These are phyloP conservation scores for Spiraea crenata DNA, from an alignment of 331 rosid genomes.

Conservation along the genomic window DNA sequence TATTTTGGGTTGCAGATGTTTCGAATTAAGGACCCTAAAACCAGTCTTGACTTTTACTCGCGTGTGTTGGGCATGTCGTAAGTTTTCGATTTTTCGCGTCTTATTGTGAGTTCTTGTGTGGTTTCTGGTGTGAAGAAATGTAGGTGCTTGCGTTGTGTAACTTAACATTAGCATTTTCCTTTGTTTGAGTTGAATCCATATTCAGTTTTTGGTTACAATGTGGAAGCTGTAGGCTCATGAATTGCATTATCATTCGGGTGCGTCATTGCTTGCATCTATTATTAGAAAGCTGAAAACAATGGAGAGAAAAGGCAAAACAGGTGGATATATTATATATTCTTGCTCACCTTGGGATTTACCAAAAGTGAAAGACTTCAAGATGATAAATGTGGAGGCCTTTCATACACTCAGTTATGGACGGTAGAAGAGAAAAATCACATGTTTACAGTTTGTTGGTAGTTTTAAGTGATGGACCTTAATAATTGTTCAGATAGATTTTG, in stretches of 20 bases:
- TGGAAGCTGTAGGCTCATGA: background rate
- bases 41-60: slow-evolving; percentile 88
- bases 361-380: background rate
- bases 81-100: slow-evolving; percentile 23
- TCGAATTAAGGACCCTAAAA: slow-evolving; percentile 94
- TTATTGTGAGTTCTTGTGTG: background rate
- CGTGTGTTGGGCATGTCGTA: slow-evolving; percentile 97
- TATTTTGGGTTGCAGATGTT: slow-evolving; percentile 63
- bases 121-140: background rate
- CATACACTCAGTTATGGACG: background rate
- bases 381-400: background rate
- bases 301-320: no score
- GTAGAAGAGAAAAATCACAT: background rate
- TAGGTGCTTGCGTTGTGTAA: background rate
- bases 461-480: background rate
- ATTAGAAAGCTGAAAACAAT: no score
- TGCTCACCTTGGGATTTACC: background rate
- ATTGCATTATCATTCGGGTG: background rate
- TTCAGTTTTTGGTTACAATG: background rate
- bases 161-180: background rate
- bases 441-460: background rate
- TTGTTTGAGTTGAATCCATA: background rate
- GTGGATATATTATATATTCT: no score
- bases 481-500: background rate
- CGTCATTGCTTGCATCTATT: no score